Base-by-base conservation (phyloP, 306 rosid genomes). In the Trichosanthes cucumerina region DNA sequence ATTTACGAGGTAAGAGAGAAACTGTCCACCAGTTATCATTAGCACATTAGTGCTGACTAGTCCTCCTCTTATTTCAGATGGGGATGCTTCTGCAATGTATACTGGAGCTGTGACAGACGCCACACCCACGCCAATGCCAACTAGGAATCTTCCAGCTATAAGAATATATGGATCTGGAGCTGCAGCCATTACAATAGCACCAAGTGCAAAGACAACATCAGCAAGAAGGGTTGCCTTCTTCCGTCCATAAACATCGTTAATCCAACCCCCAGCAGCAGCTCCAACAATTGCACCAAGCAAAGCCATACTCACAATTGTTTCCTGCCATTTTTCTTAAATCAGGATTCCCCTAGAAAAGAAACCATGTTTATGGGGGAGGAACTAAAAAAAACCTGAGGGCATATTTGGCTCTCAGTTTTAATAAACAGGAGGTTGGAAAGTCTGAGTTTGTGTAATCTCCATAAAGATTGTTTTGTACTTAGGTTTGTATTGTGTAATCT, bases 91-190 rank as follows among this genome's bases (percentile, higher is more conserved):
- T 0, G 98, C 97, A 52, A 93, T 93, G 73, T 93, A 93, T 2
- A 93, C 89, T 21, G 98, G 98, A 74, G 98, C 97, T 6, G 97
- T 93, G 13, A 91, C 97, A 81, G 97, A 91, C 12, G 96, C 96
- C 56, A 87, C 44, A 1, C 97, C 98, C 1, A 93, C 84, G 3
- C 93, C 98, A 7, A 91, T 84, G 54, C 98, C 97, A 3, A 89
- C 89, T 1, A 93, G 83, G 70, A 93, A 78, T 11, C 98, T 92
- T 59, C 98, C 98, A 15, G 76, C 14, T 53, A 93, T 93, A 21
- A 93, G 97, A 82, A 91, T 78, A 77, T 88, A 86, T 46, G 92
- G 91, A 80, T 89, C 76, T 1, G 91, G 93, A 33, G 97, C 92
- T 4, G 80, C 87, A 41, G 97, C 97, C 98, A 91, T 91, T 23